Conservation (phyloP, 1,284 basidiomycete species). For the Cutaneotrichosporon cavernicola region DNA sequence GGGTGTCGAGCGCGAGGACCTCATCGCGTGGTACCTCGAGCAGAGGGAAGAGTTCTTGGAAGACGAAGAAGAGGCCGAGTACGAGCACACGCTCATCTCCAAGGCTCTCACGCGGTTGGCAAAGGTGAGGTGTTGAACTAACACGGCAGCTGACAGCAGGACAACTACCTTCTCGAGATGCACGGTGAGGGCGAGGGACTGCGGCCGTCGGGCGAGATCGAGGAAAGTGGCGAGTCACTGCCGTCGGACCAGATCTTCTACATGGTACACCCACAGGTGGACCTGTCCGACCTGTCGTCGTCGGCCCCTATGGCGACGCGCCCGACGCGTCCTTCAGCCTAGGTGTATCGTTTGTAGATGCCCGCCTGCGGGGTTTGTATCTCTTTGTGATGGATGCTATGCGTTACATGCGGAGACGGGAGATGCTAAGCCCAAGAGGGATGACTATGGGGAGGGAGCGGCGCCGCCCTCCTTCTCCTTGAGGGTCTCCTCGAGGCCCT, state of each 20-base stretch:
- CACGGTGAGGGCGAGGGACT: constrained; percentile 76
- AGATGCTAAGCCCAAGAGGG: constrained; percentile 12
- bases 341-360: not conserved
- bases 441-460: constrained; percentile 15
- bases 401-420: constrained; percentile 24
- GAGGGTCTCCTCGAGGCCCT: constrained; percentile 49
- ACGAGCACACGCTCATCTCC: constrained; percentile 82
- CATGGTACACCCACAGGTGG: constrained; percentile 53
- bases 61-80: constrained; percentile 84
- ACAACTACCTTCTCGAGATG: constrained; percentile 80
- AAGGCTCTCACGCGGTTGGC: constrained; percentile 88
- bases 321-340: not conserved
- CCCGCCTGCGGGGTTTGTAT: constrained; percentile 10
- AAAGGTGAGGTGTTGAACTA: constrained; percentile 43
- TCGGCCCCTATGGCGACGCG: constrained; percentile 27
- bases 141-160: constrained; percentile 55
- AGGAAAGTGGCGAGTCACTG: constrained; percentile 32
- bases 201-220: constrained; percentile 56
- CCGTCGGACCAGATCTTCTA: constrained; percentile 47
- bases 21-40: constrained; percentile 97
- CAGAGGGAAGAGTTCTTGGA: constrained; percentile 78
- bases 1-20: constrained; percentile 81
- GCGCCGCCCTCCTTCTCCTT: constrained; percentile 33
- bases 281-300: constrained; percentile 51
- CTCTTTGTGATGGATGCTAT: constrained; percentile 23